Conservation (phyloP, 2,329 filamentous ascomycete genomes). For the Ophiosphaerella korrae region DNA sequence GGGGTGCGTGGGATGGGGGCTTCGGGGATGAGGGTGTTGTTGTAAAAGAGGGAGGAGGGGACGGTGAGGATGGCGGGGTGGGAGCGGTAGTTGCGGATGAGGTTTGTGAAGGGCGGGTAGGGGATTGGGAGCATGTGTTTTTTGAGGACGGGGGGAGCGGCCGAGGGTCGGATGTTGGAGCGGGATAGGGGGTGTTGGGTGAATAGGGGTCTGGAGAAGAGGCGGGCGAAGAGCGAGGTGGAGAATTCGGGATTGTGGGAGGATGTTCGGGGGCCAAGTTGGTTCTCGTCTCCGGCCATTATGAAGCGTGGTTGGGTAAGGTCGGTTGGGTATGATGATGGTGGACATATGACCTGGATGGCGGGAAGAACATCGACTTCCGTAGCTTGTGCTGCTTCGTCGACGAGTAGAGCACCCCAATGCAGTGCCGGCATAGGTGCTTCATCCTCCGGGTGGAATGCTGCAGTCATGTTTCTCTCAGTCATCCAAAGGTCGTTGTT, state of each 20-base stretch:
- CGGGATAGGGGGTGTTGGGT: slow-evolving; percentile 49
- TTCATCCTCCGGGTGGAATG: slow-evolving; percentile 35
- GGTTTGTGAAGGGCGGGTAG: slow-evolving; percentile 52
- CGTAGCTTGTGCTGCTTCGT: slow-evolving; percentile 55
- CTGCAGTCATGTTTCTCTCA: slow-evolving; percentile 38
- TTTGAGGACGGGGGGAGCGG: slow-evolving; percentile 32
- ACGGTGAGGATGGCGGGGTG: slow-evolving; percentile 53
- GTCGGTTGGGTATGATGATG: slow-evolving; percentile 24
- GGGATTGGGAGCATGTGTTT: slow-evolving; percentile 47
- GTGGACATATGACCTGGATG: slow-evolving; percentile 48
- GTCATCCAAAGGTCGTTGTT: slow-evolving; percentile 49
- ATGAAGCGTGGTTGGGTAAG: slow-evolving; percentile 45
- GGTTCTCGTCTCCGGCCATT: slow-evolving; percentile 55
- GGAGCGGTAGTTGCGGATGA: slow-evolving; percentile 55
- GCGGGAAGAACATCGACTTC: slow-evolving; percentile 51
- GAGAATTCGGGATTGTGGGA: slow-evolving; percentile 41
- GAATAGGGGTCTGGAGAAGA: slow-evolving; percentile 47
- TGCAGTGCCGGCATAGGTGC: slow-evolving; percentile 32
- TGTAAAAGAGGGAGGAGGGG: slow-evolving; percentile 51
- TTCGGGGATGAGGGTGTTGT: slow-evolving; percentile 52
- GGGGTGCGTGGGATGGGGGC: slow-evolving; percentile 26
- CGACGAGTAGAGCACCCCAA: slow-evolving; percentile 52
- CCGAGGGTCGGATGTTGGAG: slow-evolving; percentile 28
- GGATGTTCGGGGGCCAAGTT: slow-evolving; percentile 50
- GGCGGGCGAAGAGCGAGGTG: slow-evolving; percentile 50